A percentile compares a stretch with the other conserved stretches of the same genome.
These are phyloP conservation scores for Aspergillus viridinutans DNA, from an alignment of 2,329 filamentous ascomycete species.

Conservation along the genomic window DNA sequence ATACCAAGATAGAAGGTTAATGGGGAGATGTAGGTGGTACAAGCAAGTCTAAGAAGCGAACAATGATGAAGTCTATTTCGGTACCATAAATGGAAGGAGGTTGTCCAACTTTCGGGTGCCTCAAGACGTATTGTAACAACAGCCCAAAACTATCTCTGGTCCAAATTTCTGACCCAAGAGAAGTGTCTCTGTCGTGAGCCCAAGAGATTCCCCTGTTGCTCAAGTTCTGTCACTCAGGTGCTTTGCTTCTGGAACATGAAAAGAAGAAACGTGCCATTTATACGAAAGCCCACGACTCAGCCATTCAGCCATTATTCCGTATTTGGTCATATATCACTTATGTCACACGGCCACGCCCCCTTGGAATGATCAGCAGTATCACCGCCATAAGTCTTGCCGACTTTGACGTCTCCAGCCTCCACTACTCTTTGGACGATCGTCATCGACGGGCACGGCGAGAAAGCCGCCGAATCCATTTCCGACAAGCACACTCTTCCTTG, in stretches of 20 bases:
- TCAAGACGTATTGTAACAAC: background rate
- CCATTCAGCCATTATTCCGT: conserved; percentile 7
- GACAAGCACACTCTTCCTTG: conserved; percentile 59
- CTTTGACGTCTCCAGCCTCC: conserved; percentile 30
- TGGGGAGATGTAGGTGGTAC: background rate
- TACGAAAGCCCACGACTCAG: background rate
- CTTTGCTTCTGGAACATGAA: background rate
- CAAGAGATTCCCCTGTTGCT: background rate
- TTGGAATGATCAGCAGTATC: conserved; percentile 1
- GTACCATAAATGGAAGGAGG: background rate
- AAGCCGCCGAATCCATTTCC: conserved; percentile 65
- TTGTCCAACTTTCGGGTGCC: background rate
- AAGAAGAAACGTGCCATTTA: background rate
- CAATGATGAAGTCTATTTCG: background rate
- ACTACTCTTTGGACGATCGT: conserved; percentile 37
- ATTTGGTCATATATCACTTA: background rate
- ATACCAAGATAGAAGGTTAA: background rate
- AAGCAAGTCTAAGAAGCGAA: too few species aligned
- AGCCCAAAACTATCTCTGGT: background rate
- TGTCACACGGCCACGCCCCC: background rate
- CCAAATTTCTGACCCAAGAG: too few species aligned
- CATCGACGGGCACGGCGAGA: conserved; percentile 57
- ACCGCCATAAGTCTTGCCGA: conserved; percentile 39
- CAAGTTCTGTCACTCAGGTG: too few species aligned
- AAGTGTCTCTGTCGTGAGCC: background rate